phyloP scores from a whole-genome alignment of 495 filamentous ascomycete species.

The Emericellopsis terricola region DNA sequence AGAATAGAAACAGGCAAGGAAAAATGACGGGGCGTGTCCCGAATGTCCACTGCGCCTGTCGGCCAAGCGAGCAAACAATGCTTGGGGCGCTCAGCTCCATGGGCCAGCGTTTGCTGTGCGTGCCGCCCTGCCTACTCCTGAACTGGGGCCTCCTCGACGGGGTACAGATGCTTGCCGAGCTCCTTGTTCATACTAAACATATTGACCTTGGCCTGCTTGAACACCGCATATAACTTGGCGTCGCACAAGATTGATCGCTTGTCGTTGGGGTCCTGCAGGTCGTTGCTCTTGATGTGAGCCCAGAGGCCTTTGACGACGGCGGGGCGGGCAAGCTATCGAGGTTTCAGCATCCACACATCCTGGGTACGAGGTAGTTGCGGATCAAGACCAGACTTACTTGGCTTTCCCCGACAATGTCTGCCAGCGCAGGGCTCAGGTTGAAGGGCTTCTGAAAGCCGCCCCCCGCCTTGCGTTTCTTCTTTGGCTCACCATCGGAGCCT shows the following conservation, averaged over 20 bases:
- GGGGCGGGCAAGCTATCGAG: constrained; percentile 60
- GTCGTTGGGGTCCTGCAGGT: constrained; percentile 80
- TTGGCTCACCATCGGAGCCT: constrained; percentile 29
- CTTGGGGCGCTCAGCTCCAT: too few relatives aligned
- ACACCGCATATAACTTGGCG: constrained; percentile 72
- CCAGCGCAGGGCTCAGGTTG: constrained; percentile 28
- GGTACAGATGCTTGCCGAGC: constrained; percentile 35
- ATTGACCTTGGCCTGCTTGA: constrained; percentile 77
- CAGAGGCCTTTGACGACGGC: constrained; percentile 92
- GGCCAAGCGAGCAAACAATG: too few relatives aligned
- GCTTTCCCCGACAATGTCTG: constrained; percentile 36
- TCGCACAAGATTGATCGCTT: constrained; percentile 87
- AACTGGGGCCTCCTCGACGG: constrained; percentile 30
- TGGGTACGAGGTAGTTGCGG: neutral
- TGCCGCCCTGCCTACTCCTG: too few relatives aligned
- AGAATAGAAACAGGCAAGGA: too few relatives aligned
- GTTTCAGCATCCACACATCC: constrained; percentile 1
- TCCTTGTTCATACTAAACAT: constrained; percentile 95
- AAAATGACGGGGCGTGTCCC: too few relatives aligned
- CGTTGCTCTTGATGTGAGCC: constrained; percentile 74
- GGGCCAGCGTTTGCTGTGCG: too few relatives aligned
- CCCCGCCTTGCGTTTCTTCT: constrained; percentile 32
- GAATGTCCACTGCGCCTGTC: too few relatives aligned
- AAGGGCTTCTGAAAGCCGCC: constrained; percentile 34
- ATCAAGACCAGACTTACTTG: constrained; percentile 38